Evolutionary conservation across 768 basidiomycete genomes (phyloP).

Genomic region (Sarcodon sp.): DNA sequence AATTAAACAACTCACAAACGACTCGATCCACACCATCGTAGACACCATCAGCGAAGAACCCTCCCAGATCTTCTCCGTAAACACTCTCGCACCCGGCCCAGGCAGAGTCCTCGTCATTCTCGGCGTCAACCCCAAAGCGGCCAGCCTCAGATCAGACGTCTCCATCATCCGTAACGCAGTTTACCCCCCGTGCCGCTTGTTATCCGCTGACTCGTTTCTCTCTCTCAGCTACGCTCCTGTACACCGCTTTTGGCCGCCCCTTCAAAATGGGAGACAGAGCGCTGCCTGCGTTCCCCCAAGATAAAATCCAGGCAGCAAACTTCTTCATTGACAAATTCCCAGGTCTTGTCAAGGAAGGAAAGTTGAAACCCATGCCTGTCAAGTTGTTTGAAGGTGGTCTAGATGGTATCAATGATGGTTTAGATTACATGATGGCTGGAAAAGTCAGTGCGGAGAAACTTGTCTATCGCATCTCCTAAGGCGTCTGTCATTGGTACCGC

Average conservation of each 20-base stretch:
- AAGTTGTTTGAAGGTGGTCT: constrained; percentile 14
- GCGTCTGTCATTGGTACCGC: background rate
- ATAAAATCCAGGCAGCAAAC: constrained; percentile 10
- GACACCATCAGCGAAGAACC: constrained; percentile 17
- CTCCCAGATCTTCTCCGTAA: constrained; percentile 3
- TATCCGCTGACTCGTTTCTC: background rate
- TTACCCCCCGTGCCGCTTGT: background rate
- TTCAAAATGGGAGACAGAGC: background rate
- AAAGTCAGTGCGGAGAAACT: constrained; percentile 18
- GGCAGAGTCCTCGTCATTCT: background rate
- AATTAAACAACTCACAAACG: constrained; percentile 14
- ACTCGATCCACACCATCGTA: constrained; percentile 12
- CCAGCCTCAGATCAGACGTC: background rate
- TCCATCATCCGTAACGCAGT: background rate
- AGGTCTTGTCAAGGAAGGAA: constrained; percentile 8
- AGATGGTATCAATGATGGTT: constrained; percentile 10
- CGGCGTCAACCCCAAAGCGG: too few species aligned
- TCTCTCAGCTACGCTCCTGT: background rate
- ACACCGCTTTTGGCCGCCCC: background rate
- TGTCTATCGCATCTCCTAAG: constrained; percentile 9
- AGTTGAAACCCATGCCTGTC: constrained; percentile 14
- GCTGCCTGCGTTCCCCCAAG: constrained; percentile 9
- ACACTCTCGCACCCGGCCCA: background rate
- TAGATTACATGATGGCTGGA: constrained; percentile 16
- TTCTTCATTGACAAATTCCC: constrained; percentile 10